Evolutionary conservation across 2,329 filamentous ascomycete species (phyloP).

Genomic region (Neonectria neomacrospora): DNA sequence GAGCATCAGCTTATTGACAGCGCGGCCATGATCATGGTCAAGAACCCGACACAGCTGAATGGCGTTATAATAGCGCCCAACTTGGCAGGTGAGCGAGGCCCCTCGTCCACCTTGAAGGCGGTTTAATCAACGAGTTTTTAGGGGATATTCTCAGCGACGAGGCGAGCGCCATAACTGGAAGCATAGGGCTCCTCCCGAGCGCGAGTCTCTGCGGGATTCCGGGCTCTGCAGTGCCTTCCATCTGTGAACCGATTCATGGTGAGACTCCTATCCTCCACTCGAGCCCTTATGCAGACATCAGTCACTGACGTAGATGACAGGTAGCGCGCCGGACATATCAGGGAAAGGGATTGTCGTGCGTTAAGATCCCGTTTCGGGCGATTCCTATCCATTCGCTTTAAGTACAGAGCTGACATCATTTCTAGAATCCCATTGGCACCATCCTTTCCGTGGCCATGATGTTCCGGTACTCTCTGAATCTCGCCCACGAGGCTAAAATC

Average conservation of each 20-base stretch:
- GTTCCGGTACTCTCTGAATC: conserved; percentile 86
- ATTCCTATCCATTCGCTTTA: conserved; percentile 28
- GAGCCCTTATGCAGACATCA: conserved; percentile 25
- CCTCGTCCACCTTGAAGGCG: conserved; percentile 27
- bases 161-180: conserved; percentile 34
- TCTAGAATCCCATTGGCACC: conserved; percentile 75
- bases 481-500: conserved; percentile 77
- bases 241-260: conserved; percentile 41
- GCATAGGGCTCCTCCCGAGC: conserved; percentile 39
- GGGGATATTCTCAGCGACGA: conserved; percentile 38
- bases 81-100: conserved; percentile 41
- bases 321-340: conserved; percentile 33
- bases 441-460: conserved; percentile 93
- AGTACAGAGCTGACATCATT: conserved; percentile 28
- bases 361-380: conserved; percentile 57
- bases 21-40: conserved; percentile 94
- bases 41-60: conserved; percentile 86
- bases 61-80: conserved; percentile 91
- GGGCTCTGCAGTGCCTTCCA: conserved; percentile 30
- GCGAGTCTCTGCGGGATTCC: conserved; percentile 41
- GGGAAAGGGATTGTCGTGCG: conserved; percentile 33
- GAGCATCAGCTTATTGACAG: conserved; percentile 91
- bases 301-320: conserved; percentile 27
- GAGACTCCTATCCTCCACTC: conserved; percentile 25
- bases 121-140: conserved; percentile 32